Conservation (phyloP, 805 yeast genomes). For the Wickerhamiella parazyma region DNA sequence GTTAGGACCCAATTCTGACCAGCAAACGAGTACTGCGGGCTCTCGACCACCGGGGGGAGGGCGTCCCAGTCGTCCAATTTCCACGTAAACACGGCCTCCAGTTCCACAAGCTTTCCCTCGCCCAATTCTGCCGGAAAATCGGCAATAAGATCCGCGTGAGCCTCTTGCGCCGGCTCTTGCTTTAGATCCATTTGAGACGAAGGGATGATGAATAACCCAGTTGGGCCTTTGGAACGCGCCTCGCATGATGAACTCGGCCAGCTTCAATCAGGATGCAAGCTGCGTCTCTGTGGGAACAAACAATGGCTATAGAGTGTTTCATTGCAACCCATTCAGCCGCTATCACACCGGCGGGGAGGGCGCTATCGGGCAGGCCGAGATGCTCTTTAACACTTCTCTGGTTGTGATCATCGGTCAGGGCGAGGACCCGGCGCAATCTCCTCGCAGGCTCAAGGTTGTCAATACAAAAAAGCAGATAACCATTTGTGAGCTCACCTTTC, state of each 20-base stretch:
- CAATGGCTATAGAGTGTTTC: slow-evolving; percentile 57
- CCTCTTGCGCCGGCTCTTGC: not conserved
- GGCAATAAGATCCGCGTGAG: not conserved
- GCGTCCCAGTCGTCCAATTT: slow-evolving; percentile 27
- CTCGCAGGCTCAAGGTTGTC: slow-evolving; percentile 68
- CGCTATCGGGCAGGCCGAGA: slow-evolving; percentile 50
- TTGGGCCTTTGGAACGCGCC: not conserved
- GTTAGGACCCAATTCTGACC: slow-evolving; percentile 37
- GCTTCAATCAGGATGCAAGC: slow-evolving; percentile 81
- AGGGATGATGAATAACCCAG: too few species aligned
- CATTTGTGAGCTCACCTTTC: slow-evolving; percentile 82
- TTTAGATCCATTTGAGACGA: too few species aligned
- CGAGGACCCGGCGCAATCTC: slow-evolving; percentile 46
- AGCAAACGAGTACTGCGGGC: slow-evolving; percentile 23
- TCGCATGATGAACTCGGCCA: slow-evolving; percentile 33
- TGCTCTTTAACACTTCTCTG: slow-evolving; percentile 80
- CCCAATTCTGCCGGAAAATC: not conserved
- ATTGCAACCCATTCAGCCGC: slow-evolving; percentile 77
- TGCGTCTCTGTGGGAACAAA: slow-evolving; percentile 67
- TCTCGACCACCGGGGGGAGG: slow-evolving; percentile 25
- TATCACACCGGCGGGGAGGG: slow-evolving; percentile 39
- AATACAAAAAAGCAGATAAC: slow-evolving; percentile 58
- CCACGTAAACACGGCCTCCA: slow-evolving; percentile 24
- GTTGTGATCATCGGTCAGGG: slow-evolving; percentile 75
- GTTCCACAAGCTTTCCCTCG: slow-evolving; percentile 6